Conservation (phyloP, 1,139 yeast genomes). For the Protomyces inouyei region DNA sequence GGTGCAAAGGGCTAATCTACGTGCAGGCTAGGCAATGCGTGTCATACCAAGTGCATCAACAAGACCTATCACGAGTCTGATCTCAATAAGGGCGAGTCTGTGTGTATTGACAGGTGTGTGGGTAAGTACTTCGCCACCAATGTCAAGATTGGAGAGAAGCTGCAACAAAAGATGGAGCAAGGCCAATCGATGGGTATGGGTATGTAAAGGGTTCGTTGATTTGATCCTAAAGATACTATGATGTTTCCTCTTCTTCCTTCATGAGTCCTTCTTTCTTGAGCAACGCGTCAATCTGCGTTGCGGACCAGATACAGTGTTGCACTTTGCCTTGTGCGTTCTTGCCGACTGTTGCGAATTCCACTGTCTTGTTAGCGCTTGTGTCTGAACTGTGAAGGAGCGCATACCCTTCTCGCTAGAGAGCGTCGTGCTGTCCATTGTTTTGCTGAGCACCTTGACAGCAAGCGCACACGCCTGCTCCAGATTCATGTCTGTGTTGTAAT, state of each 20-base stretch:
- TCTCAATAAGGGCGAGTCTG: slow-evolving; percentile 74
- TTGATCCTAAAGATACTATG: not conserved
- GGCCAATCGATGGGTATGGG: slow-evolving; percentile 27
- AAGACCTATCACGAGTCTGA: slow-evolving; percentile 66
- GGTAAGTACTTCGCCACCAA: slow-evolving; percentile 94
- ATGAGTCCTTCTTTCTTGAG: slow-evolving; percentile 51
- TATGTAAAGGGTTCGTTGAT: not conserved
- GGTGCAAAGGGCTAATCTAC: not conserved
- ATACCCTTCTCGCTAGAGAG: slow-evolving; percentile 67
- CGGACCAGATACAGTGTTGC: slow-evolving; percentile 71
- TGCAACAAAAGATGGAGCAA: slow-evolving; percentile 22
- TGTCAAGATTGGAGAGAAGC: slow-evolving; percentile 68
- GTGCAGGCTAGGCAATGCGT: slow-evolving; percentile 37
- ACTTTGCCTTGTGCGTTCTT: slow-evolving; percentile 50
- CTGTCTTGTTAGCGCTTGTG: slow-evolving; percentile 31
- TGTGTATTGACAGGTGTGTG: slow-evolving; percentile 96
- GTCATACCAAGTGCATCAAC: slow-evolving; percentile 82
- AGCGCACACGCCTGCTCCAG: slow-evolving; percentile 78
- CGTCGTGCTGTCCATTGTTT: slow-evolving; percentile 87
- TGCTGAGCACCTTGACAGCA: slow-evolving; percentile 85
- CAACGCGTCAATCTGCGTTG: slow-evolving; percentile 67
- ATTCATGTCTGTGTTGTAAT: slow-evolving; percentile 75
- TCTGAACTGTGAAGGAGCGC: not conserved
- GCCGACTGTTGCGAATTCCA: slow-evolving; percentile 81
- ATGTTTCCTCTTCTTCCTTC: slow-evolving; percentile 18